Evolutionary conservation across 1,284 basidiomycete genomes (phyloP).

Genomic region (Peniophora sp.): DNA sequence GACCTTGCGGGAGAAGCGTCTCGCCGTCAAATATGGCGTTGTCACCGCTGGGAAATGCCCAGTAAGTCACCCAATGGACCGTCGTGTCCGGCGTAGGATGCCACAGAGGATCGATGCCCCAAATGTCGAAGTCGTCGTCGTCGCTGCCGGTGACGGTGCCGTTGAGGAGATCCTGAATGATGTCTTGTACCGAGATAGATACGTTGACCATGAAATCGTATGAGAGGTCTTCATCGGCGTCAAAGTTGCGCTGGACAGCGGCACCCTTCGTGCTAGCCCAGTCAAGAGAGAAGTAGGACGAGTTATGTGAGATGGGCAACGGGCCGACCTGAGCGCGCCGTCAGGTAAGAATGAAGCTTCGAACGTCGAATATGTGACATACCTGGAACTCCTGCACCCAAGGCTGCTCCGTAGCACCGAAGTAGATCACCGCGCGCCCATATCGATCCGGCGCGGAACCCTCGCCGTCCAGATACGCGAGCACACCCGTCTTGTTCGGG

Average conservation of each 20-base stretch:
- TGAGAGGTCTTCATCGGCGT: neutral
- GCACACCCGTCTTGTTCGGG: neutral
- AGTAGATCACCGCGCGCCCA: neutral
- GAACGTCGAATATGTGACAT: too few relatives aligned
- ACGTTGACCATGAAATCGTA: neutral
- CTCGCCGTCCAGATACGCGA: neutral
- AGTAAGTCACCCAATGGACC: neutral
- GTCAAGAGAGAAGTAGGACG: neutral
- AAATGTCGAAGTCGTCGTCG: neutral
- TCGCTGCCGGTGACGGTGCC: neutral
- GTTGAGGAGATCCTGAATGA: neutral
- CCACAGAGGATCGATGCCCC: neutral
- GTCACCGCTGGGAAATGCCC: neutral
- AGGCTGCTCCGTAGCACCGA: neutral
- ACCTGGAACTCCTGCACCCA: slow-evolving; percentile 1
- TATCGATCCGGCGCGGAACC: neutral
- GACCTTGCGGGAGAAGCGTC: neutral
- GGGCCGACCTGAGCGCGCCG: neutral
- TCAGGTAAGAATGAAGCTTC: neutral
- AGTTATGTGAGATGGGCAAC: neutral
- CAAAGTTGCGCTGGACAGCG: neutral
- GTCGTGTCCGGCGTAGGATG: neutral
- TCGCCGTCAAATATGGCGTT: neutral
- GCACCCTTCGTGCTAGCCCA: neutral
- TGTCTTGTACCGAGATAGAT: neutral